Conservation (phyloP, 2,329 filamentous ascomycete species). For the Fusarium irregulare region DNA sequence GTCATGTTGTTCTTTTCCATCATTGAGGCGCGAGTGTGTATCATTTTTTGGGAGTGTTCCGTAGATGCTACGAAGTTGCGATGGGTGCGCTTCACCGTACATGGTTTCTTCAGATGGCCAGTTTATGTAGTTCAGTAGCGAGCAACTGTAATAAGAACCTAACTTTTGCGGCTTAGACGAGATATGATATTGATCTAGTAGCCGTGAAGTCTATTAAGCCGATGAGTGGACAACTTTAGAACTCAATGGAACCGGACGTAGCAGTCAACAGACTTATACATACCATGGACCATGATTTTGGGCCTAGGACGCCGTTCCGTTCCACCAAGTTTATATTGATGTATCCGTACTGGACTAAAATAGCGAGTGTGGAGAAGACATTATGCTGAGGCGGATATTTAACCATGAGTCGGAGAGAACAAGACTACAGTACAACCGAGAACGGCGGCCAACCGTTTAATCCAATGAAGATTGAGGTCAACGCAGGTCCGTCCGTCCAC, state of each 20-base stretch:
- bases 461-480: conserved; percentile 1
- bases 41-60: conserved; percentile 17
- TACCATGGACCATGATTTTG: not conserved
- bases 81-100: not conserved
- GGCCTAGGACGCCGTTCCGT: not conserved
- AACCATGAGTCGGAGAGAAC: conserved; percentile 2
- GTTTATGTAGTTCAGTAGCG: not conserved
- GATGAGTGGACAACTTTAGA: not conserved
- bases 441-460: not conserved
- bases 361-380: conserved; percentile 17
- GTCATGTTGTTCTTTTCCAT: conserved; percentile 1
- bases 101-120: not conserved
- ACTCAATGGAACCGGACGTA: not conserved
- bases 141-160: not conserved
- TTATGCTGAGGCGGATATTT: conserved; percentile 20
- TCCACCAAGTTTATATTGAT: not conserved
- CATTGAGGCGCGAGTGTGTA: conserved; percentile 5
- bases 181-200: not conserved
- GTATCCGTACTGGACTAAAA: not conserved
- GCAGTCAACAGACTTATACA: not conserved
- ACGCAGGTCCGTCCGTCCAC: conserved; percentile 33
- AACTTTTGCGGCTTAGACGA: conserved; percentile 4
- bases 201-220: not conserved
- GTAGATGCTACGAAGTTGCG: conserved; percentile 1
- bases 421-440: not conserved